A percentile compares a stretch with the other conserved stretches of the same genome.
Conservation (phyloP, 768 basidiomycete genomes). For the Rhizopogon rudus region DNA sequence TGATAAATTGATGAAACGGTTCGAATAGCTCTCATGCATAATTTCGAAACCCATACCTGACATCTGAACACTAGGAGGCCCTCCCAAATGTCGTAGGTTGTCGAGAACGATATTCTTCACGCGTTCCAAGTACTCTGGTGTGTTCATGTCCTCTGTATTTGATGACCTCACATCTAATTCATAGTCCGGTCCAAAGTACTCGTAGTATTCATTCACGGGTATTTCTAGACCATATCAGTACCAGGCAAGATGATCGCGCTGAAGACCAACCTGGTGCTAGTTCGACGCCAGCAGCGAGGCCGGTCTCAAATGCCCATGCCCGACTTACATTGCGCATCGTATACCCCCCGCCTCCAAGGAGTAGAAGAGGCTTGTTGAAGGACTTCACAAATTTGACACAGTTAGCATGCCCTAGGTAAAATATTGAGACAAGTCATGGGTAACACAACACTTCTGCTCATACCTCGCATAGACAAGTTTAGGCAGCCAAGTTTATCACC, state of each 20-base stretch:
- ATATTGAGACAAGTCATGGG: not conserved
- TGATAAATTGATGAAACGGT: constrained; percentile 23
- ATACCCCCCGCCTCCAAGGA: constrained; percentile 97
- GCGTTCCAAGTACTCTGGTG: constrained; percentile 87
- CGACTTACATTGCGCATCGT: constrained; percentile 97
- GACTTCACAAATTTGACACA: constrained; percentile 97
- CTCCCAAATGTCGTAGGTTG: constrained; percentile 78
- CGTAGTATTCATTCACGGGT: constrained; percentile 98
- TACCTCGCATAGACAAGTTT: constrained; percentile 94
- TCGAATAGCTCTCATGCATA: not conserved
- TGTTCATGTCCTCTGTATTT: constrained; percentile 95
- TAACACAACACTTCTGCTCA: not conserved
- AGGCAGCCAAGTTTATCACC: constrained; percentile 96
- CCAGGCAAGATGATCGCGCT: not conserved
- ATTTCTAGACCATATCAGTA: constrained; percentile 59
- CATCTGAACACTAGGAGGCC: constrained; percentile 93
- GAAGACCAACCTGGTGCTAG: constrained; percentile 63
- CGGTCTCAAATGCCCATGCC: constrained; percentile 98
- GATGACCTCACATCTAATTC: constrained; percentile 91
- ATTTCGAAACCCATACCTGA: constrained; percentile 46
- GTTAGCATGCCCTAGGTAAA: constrained; percentile 80
- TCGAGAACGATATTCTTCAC: constrained; percentile 91
- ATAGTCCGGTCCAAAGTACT: constrained; percentile 98
- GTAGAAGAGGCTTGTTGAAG: constrained; percentile 88
- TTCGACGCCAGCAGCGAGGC: constrained; percentile 95